Base-by-base conservation (phyloP, 192 early-diverging fungal genomes). In the Oehlia diaphana region DNA sequence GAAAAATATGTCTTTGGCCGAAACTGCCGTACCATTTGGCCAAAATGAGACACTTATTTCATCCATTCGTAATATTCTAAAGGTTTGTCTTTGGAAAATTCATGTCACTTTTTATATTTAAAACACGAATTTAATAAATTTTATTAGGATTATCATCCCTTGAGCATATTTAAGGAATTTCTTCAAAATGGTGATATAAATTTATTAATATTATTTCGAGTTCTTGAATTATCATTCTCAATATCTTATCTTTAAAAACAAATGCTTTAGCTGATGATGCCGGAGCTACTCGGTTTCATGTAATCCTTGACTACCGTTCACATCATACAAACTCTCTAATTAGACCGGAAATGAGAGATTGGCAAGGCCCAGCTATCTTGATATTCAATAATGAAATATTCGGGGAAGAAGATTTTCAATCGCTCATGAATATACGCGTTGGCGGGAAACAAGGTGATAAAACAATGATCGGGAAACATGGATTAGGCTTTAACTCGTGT, bases 341-440 rank as follows among this genome's bases (percentile, higher is more conserved):
- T 47, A 6, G n/a, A 0, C 31, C 31, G 9, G 70, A 47, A 28
- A 80, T 82, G 82, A 63, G 26, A 14, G 79, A n/a, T 1, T 82
- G 82, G 71, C 82, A 82, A 64, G 82, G 82, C 9, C 82, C 82
- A 7, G 79, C 82, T 37, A 35, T 82, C 9, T 42, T 79, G 10
- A 44, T 82, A 14, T 82, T 74, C 39, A 82, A 82, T 67, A 42
- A 82, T 62, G 72, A 39, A 33, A 35, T 68, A 63, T 82, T 82
- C 26, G 7, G 0, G 7, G 0, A 6, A 0, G 39, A 9, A 8
- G 79, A 75, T 37, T 82, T 82, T 35, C 4, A 67, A 33, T 78
- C 72, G 2, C 26, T 82, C 9, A 66, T 62, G 73, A 62, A 76
- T 39, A 33, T 82, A 7, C 77, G 82, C 28, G 79, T 74, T n/a